Evolutionary conservation across 2,329 filamentous ascomycete species (phyloP), one percentile per base, ranked within the genome.

Genomic region (Mycosphaerella arachidis): DNA sequence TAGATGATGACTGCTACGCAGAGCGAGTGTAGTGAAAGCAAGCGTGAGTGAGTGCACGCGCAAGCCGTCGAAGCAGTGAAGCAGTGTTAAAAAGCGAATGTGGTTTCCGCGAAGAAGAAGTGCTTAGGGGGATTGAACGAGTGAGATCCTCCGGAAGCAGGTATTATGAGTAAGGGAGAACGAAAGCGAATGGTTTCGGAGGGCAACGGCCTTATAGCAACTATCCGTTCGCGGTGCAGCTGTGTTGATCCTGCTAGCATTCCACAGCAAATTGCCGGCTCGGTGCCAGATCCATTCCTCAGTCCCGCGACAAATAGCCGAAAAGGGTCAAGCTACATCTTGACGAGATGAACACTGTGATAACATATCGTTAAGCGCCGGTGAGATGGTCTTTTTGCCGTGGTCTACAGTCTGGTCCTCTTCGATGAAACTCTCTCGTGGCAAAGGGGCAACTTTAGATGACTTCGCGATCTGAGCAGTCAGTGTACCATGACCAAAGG

Each of bases 51-150:
- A 56, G 55, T 27, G 30, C 35, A 20, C 30, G 46, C 46, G 48
- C 37, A 48, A 63, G 30, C 50, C n/a, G 30, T 52, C 9, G 4
- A 52, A 52, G 12, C 50, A 55, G n/a, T 48, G 54, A 46, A 56
- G 48, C 43, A 52, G 33, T 51, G 45, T 27, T 33, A 51, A 24
- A 56, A 58, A 56, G 57, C 54, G 54, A 58, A 40, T 29, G 55
- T 56, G 30, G 46, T 50, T 48, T 48, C 48, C 50, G n/a, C 24
- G 48, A 53, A 31, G 43, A 33, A 54, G 53, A 43, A 54, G 48
- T 46, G 56, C 53, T 62, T 66, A 56, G 57, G 51, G 63, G 61
- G 68, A 72, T 66, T 68, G 62, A 72, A 69, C 67, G 70, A 72
- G 65, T 71, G 69, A 65, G 68, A 64, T 59, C 52, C 63, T 55